Percentiles rank a stretch among this genome's conserved stretches.
phyloP scores from a whole-genome alignment of 805 yeast genomes.

The Scheffersomyces ergatensis region DNA sequence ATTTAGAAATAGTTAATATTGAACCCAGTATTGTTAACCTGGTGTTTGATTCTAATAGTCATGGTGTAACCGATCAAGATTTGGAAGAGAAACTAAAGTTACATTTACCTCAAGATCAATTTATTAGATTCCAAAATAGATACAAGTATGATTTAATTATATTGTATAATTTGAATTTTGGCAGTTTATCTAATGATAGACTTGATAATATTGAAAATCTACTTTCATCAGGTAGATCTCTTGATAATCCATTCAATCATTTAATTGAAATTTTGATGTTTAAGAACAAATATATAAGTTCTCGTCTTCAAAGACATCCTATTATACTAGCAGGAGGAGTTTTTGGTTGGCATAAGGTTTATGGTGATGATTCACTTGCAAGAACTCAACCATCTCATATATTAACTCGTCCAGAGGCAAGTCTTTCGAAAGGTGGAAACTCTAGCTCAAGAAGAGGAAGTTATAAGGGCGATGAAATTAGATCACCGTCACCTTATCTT shows the following conservation, averaged over 20 bases:
- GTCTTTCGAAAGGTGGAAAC: background rate
- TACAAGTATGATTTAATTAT: slow-evolving; percentile 61
- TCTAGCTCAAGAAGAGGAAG: background rate
- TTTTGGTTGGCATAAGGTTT: slow-evolving; percentile 26
- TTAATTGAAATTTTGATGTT: slow-evolving; percentile 38
- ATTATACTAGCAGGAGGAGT: slow-evolving; percentile 37
- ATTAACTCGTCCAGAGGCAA: slow-evolving; percentile 3
- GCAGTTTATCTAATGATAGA: slow-evolving; percentile 22
- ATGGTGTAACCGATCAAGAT: slow-evolving; percentile 54
- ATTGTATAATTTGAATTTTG: slow-evolving; percentile 53
- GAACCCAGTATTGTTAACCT: slow-evolving; percentile 50
- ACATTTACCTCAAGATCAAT: slow-evolving; percentile 57
- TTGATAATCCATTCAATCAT: slow-evolving; percentile 54
- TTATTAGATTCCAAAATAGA: slow-evolving; percentile 50
- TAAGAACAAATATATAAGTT: slow-evolving; percentile 30
- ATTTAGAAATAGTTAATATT: slow-evolving; percentile 61
- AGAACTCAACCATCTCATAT: slow-evolving; percentile 10
- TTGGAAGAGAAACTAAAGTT: slow-evolving; percentile 61
- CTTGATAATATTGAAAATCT: slow-evolving; percentile 36
- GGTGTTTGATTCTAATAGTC: slow-evolving; percentile 39
- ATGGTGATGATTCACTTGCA: slow-evolving; percentile 23
- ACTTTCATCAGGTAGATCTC: slow-evolving; percentile 31
- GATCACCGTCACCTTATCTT: slow-evolving; percentile 5
- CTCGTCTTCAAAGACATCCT: slow-evolving; percentile 30
- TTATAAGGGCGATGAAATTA: background rate